Evolutionary conservation across 2,329 filamentous ascomycete species (phyloP).

Genomic region (Knoxdaviesia proteae): DNA sequence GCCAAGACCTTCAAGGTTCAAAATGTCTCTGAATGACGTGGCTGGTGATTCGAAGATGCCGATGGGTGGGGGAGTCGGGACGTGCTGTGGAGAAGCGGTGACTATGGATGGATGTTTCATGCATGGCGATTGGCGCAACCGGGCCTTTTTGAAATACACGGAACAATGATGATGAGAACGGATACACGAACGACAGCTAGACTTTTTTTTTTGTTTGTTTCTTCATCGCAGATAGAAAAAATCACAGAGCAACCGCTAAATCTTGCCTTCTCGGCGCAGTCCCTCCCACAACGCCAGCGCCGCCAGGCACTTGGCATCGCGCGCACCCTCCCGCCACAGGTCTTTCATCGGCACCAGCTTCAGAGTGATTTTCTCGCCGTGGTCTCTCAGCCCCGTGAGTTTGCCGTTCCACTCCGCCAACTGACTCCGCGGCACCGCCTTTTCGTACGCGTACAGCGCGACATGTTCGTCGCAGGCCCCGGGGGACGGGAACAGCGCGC

Average conservation of each 20-base stretch:
- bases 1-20: constrained; percentile 32
- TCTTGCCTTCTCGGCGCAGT: constrained; percentile 23
- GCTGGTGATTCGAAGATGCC: too few species aligned
- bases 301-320: constrained; percentile 38
- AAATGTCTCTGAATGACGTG: too few species aligned
- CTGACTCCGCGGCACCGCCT: constrained; percentile 24
- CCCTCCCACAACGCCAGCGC: constrained; percentile 39
- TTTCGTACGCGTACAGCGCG: constrained; percentile 35
- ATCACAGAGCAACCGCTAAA: constrained; percentile 10
- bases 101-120: too few species aligned
- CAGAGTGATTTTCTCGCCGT: constrained; percentile 41
- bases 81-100: too few species aligned
- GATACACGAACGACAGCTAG: not conserved
- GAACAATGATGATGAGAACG: not conserved
- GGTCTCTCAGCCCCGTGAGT: constrained; percentile 32
- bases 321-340: constrained; percentile 33
- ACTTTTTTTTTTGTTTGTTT: too few species aligned
- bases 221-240: not conserved
- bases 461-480: constrained; percentile 41
- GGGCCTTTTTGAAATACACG: not conserved
- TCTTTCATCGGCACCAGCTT: constrained; percentile 35
- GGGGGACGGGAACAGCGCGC: constrained; percentile 33
- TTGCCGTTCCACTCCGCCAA: constrained; percentile 34
- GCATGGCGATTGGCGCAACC: too few species aligned
- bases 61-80: too few species aligned